Evolutionary conservation across 305 asterid species (phyloP), one percentile per base, ranked within the genome.

Genomic region (Fraxinus angustifolia): DNA sequence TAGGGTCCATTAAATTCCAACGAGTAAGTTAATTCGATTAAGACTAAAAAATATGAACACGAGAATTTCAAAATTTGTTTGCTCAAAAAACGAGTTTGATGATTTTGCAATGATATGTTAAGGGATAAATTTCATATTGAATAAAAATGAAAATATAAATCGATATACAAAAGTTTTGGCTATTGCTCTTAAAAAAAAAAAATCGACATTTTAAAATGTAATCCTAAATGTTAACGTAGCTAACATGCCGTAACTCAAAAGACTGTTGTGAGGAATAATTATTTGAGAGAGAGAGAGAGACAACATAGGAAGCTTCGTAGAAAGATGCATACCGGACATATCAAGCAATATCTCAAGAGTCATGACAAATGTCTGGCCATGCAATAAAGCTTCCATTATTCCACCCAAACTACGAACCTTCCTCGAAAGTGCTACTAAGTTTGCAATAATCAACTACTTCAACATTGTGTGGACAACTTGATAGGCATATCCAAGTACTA

Each of bases 221-320:
- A 33, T 33, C 5, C 35, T 3, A 33, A 33, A 33, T 33, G 3
- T 33, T 33, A 33, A 33, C 6, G 36, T 40, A 40, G 50, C 16
- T 10, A 40, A 2, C 16, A 12, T 10, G 16, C 12, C 50, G 4
- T 40, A 0, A 2, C 50, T 40, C 50, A 34, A 8, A 2, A 40
- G 16, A 40, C 48, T 0, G 0, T 14, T 42, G 50, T 42, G 16
- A 42, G 16, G 50, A 42, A 42, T 42, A 42, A 42, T 53, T 53
- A n/a, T 4, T 53, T 23, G 26, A 23, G 17, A 23, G 73, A 26
- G 17, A 23, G 73, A 26, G 2, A 62, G 5, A 60, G 3, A 60
- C 6, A 8, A 16, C 35, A 56, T 17, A 78, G 75, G 81, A 78
- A 78, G 60, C 81, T 78, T 78, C 81, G 1, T 60, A 40, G 81